Evolutionary conservation across 2,329 filamentous ascomycete species (phyloP).

Genomic region (Scortechinia acanthostroma): DNA sequence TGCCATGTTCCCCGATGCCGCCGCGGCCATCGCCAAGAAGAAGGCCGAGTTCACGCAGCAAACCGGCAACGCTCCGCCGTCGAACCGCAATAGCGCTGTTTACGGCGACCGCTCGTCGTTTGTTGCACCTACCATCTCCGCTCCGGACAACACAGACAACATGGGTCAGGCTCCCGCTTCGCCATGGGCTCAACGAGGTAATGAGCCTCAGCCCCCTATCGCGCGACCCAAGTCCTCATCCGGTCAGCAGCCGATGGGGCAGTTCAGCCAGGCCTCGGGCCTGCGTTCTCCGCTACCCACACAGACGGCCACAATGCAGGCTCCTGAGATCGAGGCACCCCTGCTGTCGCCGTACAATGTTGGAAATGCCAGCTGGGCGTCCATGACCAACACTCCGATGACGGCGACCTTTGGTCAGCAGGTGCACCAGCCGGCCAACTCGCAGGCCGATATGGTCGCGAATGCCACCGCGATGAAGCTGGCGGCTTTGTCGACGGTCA

Average conservation of each 20-base stretch:
- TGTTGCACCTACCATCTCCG: conserved; percentile 66
- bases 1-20: conserved; percentile 97
- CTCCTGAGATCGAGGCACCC: conserved; percentile 64
- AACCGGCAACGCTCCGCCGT: conserved; percentile 80
- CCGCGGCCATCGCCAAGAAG: conserved; percentile 95
- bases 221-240: conserved; percentile 72
- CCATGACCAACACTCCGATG: conserved; percentile 97
- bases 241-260: conserved; percentile 80
- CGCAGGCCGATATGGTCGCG: conserved; percentile 91
- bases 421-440: conserved; percentile 27
- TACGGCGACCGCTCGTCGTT: conserved; percentile 52
- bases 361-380: conserved; percentile 85
- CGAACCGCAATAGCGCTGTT: conserved; percentile 81
- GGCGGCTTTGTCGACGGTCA: conserved; percentile 90
- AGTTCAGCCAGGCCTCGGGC: conserved; percentile 76
- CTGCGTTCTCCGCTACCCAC: conserved; percentile 75
- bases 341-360: conserved; percentile 77
- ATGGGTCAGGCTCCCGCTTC: conserved; percentile 45
- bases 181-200: conserved; percentile 62
- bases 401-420: conserved; percentile 64
- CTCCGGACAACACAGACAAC: neutral
- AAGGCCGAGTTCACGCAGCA: conserved; percentile 96
- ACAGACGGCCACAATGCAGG: conserved; percentile 55
- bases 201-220: conserved; percentile 31
- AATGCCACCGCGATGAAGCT: conserved; percentile 99